These are phyloP conservation scores for Aspergillus diversus DNA, from an alignment of 495 filamentous ascomycete species.

Conservation along the genomic window DNA sequence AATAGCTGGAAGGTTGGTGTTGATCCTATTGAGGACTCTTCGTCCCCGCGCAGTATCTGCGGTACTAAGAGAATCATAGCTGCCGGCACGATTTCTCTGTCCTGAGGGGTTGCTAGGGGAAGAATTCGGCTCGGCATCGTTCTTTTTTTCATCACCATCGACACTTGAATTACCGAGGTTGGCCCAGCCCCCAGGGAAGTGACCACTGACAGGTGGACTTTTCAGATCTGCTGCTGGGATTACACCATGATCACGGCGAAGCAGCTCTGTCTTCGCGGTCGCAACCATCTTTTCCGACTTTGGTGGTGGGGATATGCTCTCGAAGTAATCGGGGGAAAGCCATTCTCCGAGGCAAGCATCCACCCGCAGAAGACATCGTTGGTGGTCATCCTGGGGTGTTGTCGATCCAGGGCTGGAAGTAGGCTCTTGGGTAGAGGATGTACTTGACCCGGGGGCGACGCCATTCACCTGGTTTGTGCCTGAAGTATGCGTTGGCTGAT, in stretches of 20 bases:
- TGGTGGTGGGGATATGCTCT: constrained; percentile 87
- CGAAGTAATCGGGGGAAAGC: constrained; percentile 91
- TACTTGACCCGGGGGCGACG: constrained; percentile 4
- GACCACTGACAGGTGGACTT: constrained; percentile 37
- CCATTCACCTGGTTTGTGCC: constrained; percentile 13
- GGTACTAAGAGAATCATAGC: constrained; percentile 31
- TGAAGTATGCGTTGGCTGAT: constrained; percentile 1
- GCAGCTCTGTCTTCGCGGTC: constrained; percentile 80
- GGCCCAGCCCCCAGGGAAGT: constrained; percentile 69
- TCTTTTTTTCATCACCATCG: constrained; percentile 32
- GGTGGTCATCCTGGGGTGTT: constrained; percentile 17
- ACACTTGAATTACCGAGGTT: constrained; percentile 30
- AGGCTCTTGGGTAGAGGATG: constrained; percentile 5
- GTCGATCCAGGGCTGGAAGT: constrained; percentile 3
- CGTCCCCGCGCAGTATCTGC: constrained; percentile 21
- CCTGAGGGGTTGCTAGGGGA: constrained; percentile 8
- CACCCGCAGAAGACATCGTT: constrained; percentile 62
- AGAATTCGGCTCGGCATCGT: constrained; percentile 26
- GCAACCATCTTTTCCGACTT: constrained; percentile 83
- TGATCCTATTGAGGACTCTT: constrained; percentile 30
- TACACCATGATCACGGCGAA: constrained; percentile 64
- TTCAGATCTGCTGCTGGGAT: constrained; percentile 32
- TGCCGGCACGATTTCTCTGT: constrained; percentile 39
- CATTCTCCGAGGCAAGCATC: constrained; percentile 96
- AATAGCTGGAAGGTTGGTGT: constrained; percentile 37